Conservation (phyloP, 805 yeast genomes). For the Saccharomycopsis malanga region DNA sequence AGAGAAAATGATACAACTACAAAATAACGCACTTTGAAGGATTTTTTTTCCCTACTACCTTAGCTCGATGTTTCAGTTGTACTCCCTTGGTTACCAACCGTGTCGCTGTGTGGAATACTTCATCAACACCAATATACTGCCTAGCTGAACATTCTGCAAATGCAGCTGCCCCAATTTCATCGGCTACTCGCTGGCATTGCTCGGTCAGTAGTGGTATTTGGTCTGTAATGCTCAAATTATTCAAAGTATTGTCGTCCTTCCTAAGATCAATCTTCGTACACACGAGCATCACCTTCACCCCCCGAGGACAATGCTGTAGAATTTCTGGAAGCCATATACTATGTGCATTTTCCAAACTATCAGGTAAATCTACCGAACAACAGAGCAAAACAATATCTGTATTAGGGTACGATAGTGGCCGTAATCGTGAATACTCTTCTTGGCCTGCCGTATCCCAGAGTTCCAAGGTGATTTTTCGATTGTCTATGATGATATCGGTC, state of each 20-base stretch:
- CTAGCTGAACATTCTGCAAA: conserved; percentile 85
- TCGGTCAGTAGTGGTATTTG: conserved; percentile 10
- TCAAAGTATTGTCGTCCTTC: conserved; percentile 11
- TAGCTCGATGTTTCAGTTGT: no score
- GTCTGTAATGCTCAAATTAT: conserved; percentile 16
- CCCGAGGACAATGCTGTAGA: conserved; percentile 33
- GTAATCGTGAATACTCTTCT: conserved; percentile 90
- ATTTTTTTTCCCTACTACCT: no score
- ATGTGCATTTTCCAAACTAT: conserved; percentile 70
- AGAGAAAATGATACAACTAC: background rate
- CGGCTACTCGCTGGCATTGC: conserved; percentile 65
- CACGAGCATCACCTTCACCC: conserved; percentile 20
- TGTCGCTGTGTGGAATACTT: conserved; percentile 85
- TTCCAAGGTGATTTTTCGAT: conserved; percentile 34
- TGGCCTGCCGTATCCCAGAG: conserved; percentile 74
- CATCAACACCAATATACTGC: conserved; percentile 91
- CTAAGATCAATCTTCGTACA: conserved; percentile 17
- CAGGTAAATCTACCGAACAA: conserved; percentile 88
- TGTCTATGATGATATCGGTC: conserved; percentile 38
- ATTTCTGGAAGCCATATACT: conserved; percentile 35
- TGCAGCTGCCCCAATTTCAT: conserved; percentile 69
- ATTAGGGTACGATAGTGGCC: conserved; percentile 88
- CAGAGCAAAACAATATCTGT: conserved; percentile 96
- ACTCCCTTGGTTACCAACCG: no score
- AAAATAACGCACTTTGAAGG: conserved; percentile 2